phyloP scores from a whole-genome alignment of 2,329 filamentous ascomycete genomes.

The Neofusicoccum ribis region DNA sequence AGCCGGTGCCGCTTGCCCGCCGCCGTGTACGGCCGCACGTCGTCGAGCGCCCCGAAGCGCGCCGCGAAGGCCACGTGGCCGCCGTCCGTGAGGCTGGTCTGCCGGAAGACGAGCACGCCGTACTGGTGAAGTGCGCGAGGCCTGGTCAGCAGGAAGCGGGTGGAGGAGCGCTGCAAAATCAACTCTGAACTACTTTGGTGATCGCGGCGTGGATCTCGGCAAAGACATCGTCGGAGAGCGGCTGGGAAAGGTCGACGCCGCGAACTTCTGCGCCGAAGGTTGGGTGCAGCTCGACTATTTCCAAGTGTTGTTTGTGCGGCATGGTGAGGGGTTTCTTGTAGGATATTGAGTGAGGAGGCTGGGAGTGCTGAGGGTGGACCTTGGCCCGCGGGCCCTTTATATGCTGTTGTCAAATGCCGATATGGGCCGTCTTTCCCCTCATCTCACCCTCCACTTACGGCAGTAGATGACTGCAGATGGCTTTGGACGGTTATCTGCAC shows the following conservation, averaged over 20 bases:
- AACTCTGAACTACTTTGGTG: conserved; percentile 30
- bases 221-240: conserved; percentile 36
- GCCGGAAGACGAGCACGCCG: conserved; percentile 54
- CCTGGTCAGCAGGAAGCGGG: background rate
- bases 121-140: conserved; percentile 40
- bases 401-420: background rate
- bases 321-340: background rate
- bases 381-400: no score
- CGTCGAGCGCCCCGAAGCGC: conserved; percentile 57
- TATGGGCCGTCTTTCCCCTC: background rate
- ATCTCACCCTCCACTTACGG: no score
- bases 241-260: conserved; percentile 38
- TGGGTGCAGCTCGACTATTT: conserved; percentile 36
- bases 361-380: no score
- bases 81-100: conserved; percentile 52
- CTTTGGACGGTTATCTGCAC: background rate
- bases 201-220: conserved; percentile 38
- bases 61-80: conserved; percentile 53
- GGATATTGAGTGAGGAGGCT: no score
- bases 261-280: conserved; percentile 42
- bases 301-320: conserved; percentile 26
- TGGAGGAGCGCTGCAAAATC: background rate
- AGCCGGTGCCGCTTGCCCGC: conserved; percentile 49
- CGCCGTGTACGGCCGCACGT: conserved; percentile 52
- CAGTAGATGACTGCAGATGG: background rate